Conservation (phyloP, 1,139 yeast species). For the Sugiyamaella xylanicola region DNA sequence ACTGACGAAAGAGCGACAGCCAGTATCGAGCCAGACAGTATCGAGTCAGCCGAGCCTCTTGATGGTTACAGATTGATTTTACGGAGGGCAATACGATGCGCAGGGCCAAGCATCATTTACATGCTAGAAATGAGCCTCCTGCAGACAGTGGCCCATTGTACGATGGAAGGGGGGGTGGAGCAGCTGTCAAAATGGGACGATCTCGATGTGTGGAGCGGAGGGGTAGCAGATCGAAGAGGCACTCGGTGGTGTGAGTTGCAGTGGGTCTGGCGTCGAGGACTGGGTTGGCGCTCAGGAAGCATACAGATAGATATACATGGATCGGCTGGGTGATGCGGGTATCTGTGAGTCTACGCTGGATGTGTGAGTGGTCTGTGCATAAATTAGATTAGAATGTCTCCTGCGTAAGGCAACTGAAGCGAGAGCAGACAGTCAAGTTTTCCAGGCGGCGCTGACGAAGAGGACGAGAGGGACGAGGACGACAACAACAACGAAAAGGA, state of each 20-base stretch:
- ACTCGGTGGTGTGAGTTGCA: neutral
- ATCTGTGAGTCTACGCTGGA: neutral
- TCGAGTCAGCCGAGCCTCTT: too few relatives aligned
- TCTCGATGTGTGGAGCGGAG: slow-evolving; percentile 1
- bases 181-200: neutral
- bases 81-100: too few relatives aligned
- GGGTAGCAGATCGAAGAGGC: neutral
- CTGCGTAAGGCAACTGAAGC: neutral
- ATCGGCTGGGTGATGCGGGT: neutral
- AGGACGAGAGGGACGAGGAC: neutral
- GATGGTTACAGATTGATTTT: too few relatives aligned
- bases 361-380: neutral
- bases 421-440: too few relatives aligned
- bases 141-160: neutral
- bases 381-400: slow-evolving; percentile 1
- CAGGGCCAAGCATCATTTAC: too few relatives aligned
- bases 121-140: neutral
- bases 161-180: slow-evolving; percentile 1
- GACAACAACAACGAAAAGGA: neutral
- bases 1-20: too few relatives aligned
- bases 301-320: too few relatives aligned
- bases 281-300: too few relatives aligned
- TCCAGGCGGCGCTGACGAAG: too few relatives aligned
- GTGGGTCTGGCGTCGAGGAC: neutral
- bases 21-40: neutral